Conservation (phyloP, 805 yeast species). For the Candida khao-thaluensis region DNA sequence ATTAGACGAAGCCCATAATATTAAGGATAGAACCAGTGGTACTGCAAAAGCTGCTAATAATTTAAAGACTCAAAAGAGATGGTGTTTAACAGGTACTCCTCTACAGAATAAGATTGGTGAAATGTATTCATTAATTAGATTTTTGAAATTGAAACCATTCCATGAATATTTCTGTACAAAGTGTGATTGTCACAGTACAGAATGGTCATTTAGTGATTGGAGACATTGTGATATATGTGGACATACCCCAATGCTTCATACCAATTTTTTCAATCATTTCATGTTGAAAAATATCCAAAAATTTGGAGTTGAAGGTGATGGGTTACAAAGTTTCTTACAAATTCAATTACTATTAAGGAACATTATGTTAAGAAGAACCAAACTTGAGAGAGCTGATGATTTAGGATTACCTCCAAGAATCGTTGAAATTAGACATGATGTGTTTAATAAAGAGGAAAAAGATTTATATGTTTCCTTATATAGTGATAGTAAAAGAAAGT, state of each 20-base stretch:
- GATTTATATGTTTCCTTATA: slow-evolving; percentile 87
- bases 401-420: slow-evolving; percentile 95
- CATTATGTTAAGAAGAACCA: slow-evolving; percentile 91
- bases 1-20: slow-evolving; percentile 95
- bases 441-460: slow-evolving; percentile 91
- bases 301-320: slow-evolving; percentile 78
- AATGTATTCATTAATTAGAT: slow-evolving; percentile 86
- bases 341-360: slow-evolving; percentile 73
- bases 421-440: slow-evolving; percentile 83
- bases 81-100: slow-evolving; percentile 97
- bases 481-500: slow-evolving; percentile 81
- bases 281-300: slow-evolving; percentile 92
- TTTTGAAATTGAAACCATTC: slow-evolving; percentile 80
- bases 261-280: slow-evolving; percentile 93
- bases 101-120: slow-evolving; percentile 96
- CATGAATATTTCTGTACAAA: slow-evolving; percentile 89
- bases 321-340: slow-evolving; percentile 71
- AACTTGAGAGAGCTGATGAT: slow-evolving; percentile 95
- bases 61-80: slow-evolving; percentile 67
- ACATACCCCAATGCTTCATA: slow-evolving; percentile 92
- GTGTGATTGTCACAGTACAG: slow-evolving; percentile 78
- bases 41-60: slow-evolving; percentile 90
- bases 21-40: slow-evolving; percentile 90
- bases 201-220: slow-evolving; percentile 84
- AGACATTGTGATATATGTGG: slow-evolving; percentile 84